Base-by-base conservation (phyloP, 345 rosid species). In the Euphorbia peplus region DNA sequence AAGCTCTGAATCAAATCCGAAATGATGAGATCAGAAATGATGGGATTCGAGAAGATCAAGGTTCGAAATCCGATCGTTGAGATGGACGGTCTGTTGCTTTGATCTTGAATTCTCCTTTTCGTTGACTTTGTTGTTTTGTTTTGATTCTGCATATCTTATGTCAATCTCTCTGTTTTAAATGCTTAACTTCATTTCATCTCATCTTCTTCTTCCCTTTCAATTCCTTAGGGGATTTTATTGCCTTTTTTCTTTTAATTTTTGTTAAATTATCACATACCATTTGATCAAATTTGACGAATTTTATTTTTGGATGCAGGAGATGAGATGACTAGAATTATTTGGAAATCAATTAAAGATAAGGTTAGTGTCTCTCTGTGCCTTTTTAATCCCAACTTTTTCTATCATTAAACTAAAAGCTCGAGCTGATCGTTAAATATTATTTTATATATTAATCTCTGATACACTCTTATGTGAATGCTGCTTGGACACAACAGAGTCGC, bases 1-100 rank as follows among this genome's bases (percentile, higher is more conserved):
- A 39, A 39, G 42, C 42, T 39, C 42, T 16, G 47, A 39, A 21
- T n/a, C 63, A 47, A 47, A 44, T 64, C 63, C 12, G 41, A 58
- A 24, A 22, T 24, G 35, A 19, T 53, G 51, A 39, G 35, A 28
- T 54, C 32, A 25, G 56, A 21, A 73, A 58, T 39, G 10, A 84
- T 84, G 91, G 87, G 56, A 2, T 78, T 73, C 57, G 60, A 80
- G 75, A 87, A 76, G 83, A 81, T 84, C 69, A 84, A 84, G 69
- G 88, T 84, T 39, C 71, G 25, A 66, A 83, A 80, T 26, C 89
- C 91, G 69, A 62, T 87, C 30, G 85, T 84, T 30, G 85, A 84
- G 69, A 83, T 86, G 88, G 87, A 86, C 54, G 87, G 85, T 83
- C 1, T 53, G 81, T 63, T 52, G 32, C 8, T 8, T 60, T 41